Percentiles rank a stretch among this genome's conserved stretches.
Conservation (phyloP, 768 basidiomycete species). For the Lactarius tabidus region DNA sequence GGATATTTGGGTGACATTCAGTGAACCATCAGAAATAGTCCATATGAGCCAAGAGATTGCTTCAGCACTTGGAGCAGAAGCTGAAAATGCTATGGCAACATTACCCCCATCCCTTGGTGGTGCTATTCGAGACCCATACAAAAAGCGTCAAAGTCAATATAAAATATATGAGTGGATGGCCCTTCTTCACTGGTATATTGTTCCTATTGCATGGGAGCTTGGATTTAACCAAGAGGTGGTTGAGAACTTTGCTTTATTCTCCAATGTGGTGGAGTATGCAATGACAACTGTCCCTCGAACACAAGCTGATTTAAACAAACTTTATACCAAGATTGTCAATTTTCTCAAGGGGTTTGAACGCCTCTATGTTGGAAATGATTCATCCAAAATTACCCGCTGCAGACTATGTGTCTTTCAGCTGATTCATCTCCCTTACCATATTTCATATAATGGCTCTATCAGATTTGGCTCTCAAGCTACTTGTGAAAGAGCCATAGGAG, state of each 20-base stretch:
- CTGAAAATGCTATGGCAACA: no score
- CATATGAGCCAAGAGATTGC: no score
- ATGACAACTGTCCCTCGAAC: background rate
- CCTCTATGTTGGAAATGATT: conserved; percentile 1
- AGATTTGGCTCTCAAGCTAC: no score
- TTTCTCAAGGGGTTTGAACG: conserved; percentile 4
- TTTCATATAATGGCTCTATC: no score
- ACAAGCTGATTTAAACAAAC: background rate
- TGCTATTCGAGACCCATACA: background rate
- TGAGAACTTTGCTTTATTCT: background rate
- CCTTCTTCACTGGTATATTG: conserved; percentile 1
- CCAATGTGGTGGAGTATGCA: no score
- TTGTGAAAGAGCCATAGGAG: no score
- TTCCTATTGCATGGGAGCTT: background rate
- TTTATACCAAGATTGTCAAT: background rate
- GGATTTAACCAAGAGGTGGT: conserved; percentile 23
- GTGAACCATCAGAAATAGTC: no score
- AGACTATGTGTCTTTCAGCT: no score
- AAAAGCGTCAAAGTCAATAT: background rate
- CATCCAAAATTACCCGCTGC: background rate
- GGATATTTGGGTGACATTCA: conserved; percentile 31
- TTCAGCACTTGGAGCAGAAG: no score
- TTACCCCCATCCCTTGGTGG: background rate
- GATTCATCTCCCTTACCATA: no score
- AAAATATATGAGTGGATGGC: background rate